Base-by-base conservation (phyloP, 192 early-diverging fungal genomes). In the Entrophospora sp. region DNA sequence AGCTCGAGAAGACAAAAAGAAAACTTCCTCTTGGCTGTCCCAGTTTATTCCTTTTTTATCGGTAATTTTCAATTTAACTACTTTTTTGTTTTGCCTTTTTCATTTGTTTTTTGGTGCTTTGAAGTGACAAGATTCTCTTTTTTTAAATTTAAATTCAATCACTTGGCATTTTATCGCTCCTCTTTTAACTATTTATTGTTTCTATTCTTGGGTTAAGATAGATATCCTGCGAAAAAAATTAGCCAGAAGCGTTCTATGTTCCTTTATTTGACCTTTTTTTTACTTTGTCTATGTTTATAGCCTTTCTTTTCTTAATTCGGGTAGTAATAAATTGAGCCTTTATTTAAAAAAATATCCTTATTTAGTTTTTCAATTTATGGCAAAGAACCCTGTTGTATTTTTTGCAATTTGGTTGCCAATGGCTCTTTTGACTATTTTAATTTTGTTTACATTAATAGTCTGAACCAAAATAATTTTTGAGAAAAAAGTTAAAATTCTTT, bases 321-420 rank as follows among this genome's bases (percentile, higher is more conserved):
- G 48, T 5, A n/a, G 7, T 22, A 49, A n/a, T n/a, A 49, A n/a
- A 10, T 49, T 49, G 18, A 10, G 5, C 18, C 48, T n/a, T 24
- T n/a, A 49, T 49, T 49, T 49, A 49, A n/a, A 49, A 49, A 49
- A 49, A 24, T 49, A 49, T 49, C 48, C 48, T 49, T 49, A 49
- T 49, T 49, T 49, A 5, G 18, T 49, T 49, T 49, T 49, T 49
- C 7, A 49, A 49, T 49, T 49, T 20, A n/a, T 24, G n/a, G 48
- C 5, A 49, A 49, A n/a, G 18, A 22, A 49, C 5, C 18, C 7
- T 10, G 18, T 10, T 5, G 5, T 6, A 49, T 49, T 49, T 49
- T 10, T 49, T 24, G 24, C 24, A 10, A 49, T 10, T 49, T 49
- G 5, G 5, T 49, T 49, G 24, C 14, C n/a, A n/a, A n/a, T 49